Conservation (phyloP, 2,329 filamentous ascomycete genomes). For the Colletotrichum neosansevieriae region DNA sequence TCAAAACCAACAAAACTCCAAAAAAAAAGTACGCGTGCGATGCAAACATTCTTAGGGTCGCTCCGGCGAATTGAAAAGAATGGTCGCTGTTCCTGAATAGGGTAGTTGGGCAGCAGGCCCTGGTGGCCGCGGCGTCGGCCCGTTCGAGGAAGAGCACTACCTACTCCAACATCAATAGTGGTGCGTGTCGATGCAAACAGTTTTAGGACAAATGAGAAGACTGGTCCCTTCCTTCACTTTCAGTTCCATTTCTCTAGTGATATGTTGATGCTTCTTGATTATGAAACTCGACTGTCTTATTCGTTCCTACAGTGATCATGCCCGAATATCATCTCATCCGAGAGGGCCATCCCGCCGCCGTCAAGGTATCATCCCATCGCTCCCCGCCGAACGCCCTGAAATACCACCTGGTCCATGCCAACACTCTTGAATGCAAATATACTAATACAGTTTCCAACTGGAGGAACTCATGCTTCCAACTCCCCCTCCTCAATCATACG, state of each 20-base stretch:
- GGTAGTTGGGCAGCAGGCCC: neutral
- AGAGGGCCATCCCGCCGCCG: neutral
- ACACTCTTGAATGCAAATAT: neutral
- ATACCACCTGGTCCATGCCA: neutral
- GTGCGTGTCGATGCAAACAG: too few relatives aligned
- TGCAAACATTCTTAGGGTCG: neutral
- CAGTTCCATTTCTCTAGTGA: neutral
- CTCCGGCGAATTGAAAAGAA: neutral
- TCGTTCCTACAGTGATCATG: neutral
- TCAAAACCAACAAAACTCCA: too few relatives aligned
- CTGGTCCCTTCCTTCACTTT: neutral
- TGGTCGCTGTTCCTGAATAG: neutral
- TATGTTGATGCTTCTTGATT: neutral
- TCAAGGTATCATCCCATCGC: neutral
- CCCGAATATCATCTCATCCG: neutral
- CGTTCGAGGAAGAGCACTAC: too few relatives aligned
- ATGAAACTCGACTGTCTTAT: neutral
- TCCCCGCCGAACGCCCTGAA: neutral
- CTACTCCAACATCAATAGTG: too few relatives aligned
- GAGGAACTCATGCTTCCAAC: conserved; percentile 43
- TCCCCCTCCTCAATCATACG: conserved; percentile 76
- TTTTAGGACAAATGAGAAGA: neutral
- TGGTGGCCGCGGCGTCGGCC: too few relatives aligned
- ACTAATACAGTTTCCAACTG: neutral
- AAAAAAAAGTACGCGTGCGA: neutral